Evolutionary conservation across 176 grass and related monocot species (phyloP), one percentile per base, ranked within the genome.

Genomic region (Cocos nucifera): DNA sequence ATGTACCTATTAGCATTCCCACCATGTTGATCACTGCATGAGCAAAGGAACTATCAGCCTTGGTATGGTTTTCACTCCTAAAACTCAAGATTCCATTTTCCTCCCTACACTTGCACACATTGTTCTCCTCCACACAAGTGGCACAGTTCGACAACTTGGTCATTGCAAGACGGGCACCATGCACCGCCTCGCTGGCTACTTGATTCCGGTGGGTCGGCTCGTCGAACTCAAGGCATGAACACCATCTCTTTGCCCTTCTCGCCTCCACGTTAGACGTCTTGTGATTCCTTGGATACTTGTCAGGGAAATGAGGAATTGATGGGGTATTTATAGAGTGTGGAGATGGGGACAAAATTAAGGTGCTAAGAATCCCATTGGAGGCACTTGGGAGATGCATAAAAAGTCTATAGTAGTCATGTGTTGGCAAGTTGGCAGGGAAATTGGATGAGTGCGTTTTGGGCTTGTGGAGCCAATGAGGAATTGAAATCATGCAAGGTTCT

Each of bases 11-110:
- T 53, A 93, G 83, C 89, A 93, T 93, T 17, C 83, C 89, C 17
- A 87, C 63, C 89, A 93, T 93, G 62, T 93, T 93, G 77, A 93
- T 80, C 53, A 82, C 80, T 4, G 89, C 78, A 15, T 84, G 89
- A 25, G 67, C 62, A 69, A 87, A 93, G 8, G 89, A 87, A 74
- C 89, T 93, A 67, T 24, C 67, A 10, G 66, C 70, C 51, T 73
- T 81, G 53, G 61, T 73, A 19, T 76, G 70, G 49, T 69, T 69
- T 59, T 80, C 73, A 10, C 15, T 29, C 60, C 44, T 21, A 29
- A 74, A 23, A 30, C 17, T 69, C n/a, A 32, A 12, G 5, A 66
- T 57, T 30, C 35, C 39, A 25, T 39, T 23, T 12, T 9, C 73
- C 14, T 27, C 28, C 15, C 60, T 39, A 53, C 81, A 86, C 52